phyloP scores from a whole-genome alignment of 2,329 filamentous ascomycete species.

The Neocatenulostroma microsporum region DNA sequence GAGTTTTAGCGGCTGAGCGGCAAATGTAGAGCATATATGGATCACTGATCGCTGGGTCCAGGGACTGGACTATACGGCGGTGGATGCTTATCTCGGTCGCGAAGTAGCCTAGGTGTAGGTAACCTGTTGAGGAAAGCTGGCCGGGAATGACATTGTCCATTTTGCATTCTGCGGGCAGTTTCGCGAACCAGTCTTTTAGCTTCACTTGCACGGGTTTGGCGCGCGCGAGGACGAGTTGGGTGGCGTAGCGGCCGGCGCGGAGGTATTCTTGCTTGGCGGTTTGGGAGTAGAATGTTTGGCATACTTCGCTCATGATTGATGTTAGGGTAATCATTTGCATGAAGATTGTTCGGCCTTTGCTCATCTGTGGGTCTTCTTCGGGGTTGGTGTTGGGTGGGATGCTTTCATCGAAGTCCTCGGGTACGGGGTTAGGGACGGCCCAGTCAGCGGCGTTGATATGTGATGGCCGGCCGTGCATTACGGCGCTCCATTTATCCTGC shows the following conservation, averaged over 20 bases:
- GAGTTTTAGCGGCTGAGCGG: slow-evolving; percentile 85
- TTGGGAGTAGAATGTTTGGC: slow-evolving; percentile 75
- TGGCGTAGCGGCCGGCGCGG: slow-evolving; percentile 60
- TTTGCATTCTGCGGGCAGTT: slow-evolving; percentile 54
- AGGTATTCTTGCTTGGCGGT: slow-evolving; percentile 63
- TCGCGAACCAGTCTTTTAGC: slow-evolving; percentile 73
- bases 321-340: slow-evolving; percentile 68
- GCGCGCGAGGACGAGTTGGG: slow-evolving; percentile 62
- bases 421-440: slow-evolving; percentile 61
- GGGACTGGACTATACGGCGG: slow-evolving; percentile 77
- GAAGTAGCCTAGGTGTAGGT: slow-evolving; percentile 86
- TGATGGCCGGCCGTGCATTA: slow-evolving; percentile 78
- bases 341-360: slow-evolving; percentile 63
- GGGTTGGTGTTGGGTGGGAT: slow-evolving; percentile 35
- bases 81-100: slow-evolving; percentile 91
- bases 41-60: slow-evolving; percentile 51
- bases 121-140: slow-evolving; percentile 44
- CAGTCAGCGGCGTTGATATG: slow-evolving; percentile 65
- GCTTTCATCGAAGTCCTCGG: slow-evolving; percentile 65
- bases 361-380: slow-evolving; percentile 17
- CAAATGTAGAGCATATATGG: slow-evolving; percentile 86
- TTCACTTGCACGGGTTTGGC: slow-evolving; percentile 77
- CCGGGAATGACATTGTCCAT: slow-evolving; percentile 49
- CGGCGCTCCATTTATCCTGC: slow-evolving; percentile 87
- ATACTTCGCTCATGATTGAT: slow-evolving; percentile 67